A percentile compares a stretch with the other conserved stretches of the same genome.
phyloP scores from a whole-genome alignment of 495 filamentous ascomycete genomes.

The Usnea hakonensis region DNA sequence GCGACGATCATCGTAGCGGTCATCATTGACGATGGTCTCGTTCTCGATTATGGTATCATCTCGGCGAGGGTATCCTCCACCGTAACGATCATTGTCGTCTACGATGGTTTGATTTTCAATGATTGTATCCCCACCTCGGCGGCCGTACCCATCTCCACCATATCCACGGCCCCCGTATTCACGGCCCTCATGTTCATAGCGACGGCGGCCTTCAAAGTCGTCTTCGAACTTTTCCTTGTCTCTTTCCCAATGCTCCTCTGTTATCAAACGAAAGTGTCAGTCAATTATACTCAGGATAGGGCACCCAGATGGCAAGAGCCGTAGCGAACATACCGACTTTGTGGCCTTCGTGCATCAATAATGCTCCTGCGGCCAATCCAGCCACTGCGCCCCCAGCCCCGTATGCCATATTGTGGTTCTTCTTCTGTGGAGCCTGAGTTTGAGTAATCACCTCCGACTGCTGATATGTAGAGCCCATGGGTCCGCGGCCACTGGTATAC shows the following conservation, averaged over 20 bases:
- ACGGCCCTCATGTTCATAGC: not conserved
- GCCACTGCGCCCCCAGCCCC: not conserved
- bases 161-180: too few relatives aligned
- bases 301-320: not conserved
- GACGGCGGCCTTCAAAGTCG: not conserved
- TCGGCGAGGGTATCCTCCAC: not conserved
- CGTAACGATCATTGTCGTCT: not conserved
- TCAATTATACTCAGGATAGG: not conserved
- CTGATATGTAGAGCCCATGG: constrained; percentile 2
- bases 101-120: not conserved
- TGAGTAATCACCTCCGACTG: not conserved
- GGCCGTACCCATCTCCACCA: not conserved
- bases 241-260: not conserved
- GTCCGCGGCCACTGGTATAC: not conserved
- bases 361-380: not conserved
- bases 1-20: not conserved
- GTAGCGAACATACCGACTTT: not conserved
- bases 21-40: not conserved
- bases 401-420: not conserved
- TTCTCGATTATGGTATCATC: not conserved
- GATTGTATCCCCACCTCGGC: not conserved
- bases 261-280: not conserved
- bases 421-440: not conserved
- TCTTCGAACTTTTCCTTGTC: not conserved
- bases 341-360: constrained; percentile 1